Evolutionary conservation across 768 basidiomycete species (phyloP), one percentile per base, ranked within the genome.

Genomic region (Lactarius deliciosus): DNA sequence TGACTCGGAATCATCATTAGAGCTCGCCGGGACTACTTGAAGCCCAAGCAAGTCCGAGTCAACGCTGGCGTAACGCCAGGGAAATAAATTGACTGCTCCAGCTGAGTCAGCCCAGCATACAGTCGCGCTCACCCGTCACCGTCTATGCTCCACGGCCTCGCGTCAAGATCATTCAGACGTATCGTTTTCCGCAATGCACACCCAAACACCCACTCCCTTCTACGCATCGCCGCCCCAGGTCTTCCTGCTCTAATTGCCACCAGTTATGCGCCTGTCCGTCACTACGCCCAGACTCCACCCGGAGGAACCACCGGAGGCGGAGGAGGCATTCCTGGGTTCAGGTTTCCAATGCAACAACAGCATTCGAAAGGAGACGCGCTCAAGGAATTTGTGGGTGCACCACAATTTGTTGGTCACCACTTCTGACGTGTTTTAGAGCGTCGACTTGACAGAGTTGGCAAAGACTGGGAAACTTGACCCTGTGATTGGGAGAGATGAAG

Each of bases 401-500:
- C 34, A 10, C 15, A 5, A n/a, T 56, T 67, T 22, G 47, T 2
- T 64, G 22, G 6, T 40, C 55, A 22, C 41, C 55, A 25, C 63
- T n/a, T 50, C 45, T 62, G 28, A 45, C 56, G 60, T 43, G 50
- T 22, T 34, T 0, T 43, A 93, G 91, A 92, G 91, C 69, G 80
- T 87, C 2, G 94, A 96, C 72, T 76, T 96, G 32, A 97, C 93
- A 0, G 88, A 94, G 71, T 79, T 94, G 72, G 94, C 94, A 2
- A 85, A 80, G 70, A 80, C 88, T 40, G 94, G 95, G 34, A 94
- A 95, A 74, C 79, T 96, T 2, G 94, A 97, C 75, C 94, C 94
- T 0, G 88, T 86, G 7, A 97, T 97, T 75, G 94, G 94, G 3
- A 79, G 92, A 73, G 92, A 94, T 67, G 91, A 94, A 78, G 91